Evolutionary conservation across 495 filamentous ascomycete genomes (phyloP).

Genomic region (Hypoxylon perforatum): DNA sequence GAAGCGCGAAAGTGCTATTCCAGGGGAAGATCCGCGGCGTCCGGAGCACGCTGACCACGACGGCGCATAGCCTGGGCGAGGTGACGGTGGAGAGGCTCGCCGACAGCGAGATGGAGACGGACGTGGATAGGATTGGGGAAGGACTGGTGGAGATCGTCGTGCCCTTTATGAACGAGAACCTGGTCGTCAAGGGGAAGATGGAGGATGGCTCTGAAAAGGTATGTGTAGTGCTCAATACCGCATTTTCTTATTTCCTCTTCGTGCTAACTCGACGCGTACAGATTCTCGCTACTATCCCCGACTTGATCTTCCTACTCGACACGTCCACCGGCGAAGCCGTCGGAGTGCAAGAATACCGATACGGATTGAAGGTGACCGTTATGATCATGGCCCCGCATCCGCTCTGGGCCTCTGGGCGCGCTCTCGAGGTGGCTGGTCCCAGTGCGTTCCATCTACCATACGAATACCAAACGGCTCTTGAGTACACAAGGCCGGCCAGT

Average conservation of each 20-base stretch:
- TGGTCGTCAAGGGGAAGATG: constrained; percentile 48
- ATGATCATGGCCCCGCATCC: constrained; percentile 36
- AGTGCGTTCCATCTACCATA: constrained; percentile 17
- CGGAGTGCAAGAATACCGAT: constrained; percentile 63
- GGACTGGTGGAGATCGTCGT: constrained; percentile 51
- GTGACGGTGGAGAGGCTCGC: constrained; percentile 52
- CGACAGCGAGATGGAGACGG: constrained; percentile 26
- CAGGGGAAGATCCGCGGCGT: constrained; percentile 63
- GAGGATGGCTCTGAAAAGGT: constrained; percentile 49
- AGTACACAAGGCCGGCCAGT: constrained; percentile 13
- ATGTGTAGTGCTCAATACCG: not conserved
- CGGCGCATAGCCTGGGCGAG: constrained; percentile 57
- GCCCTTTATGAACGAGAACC: constrained; percentile 66
- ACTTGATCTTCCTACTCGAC: constrained; percentile 63
- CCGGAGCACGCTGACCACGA: constrained; percentile 55
- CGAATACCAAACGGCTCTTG: constrained; percentile 6
- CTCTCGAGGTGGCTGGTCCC: constrained; percentile 14
- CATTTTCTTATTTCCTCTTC: not conserved
- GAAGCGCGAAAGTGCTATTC: constrained; percentile 60
- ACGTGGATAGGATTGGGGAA: constrained; percentile 24
- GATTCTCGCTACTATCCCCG: constrained; percentile 59
- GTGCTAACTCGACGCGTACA: not conserved
- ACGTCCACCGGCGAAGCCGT: constrained; percentile 58
- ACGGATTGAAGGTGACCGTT: constrained; percentile 60
- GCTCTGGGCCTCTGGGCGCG: constrained; percentile 10